Percentiles rank a stretch among this genome's conserved stretches.
These are phyloP conservation scores for Cornus florida DNA, from an alignment of 148 eudicot genomes.

Conservation along the genomic window DNA sequence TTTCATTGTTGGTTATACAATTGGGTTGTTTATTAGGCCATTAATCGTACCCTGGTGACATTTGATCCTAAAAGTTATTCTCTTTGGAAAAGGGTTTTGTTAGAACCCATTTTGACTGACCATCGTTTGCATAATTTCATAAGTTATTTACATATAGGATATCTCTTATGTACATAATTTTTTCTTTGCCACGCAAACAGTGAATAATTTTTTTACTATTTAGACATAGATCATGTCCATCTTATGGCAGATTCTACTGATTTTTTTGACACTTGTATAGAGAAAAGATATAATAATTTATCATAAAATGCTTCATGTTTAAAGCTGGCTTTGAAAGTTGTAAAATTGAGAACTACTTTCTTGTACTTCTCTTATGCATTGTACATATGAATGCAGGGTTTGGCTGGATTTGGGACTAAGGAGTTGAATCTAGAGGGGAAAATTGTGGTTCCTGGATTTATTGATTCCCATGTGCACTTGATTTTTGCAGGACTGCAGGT, in stretches of 20 bases:
- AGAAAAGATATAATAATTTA: background rate
- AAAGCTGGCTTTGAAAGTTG: background rate
- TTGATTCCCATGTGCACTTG: slow-evolving; percentile 94
- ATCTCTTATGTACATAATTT: too few species aligned
- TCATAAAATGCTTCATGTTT: background rate
- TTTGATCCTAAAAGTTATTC: too few species aligned
- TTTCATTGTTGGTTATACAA: too few species aligned
- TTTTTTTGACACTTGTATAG: background rate
- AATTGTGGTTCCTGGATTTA: slow-evolving; percentile 88
- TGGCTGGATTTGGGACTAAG: slow-evolving; percentile 50
- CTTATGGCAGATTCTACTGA: background rate
- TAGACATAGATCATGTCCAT: background rate
- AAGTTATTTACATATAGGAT: too few species aligned
- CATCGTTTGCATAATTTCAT: too few species aligned
- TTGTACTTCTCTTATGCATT: background rate
- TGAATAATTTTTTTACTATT: background rate
- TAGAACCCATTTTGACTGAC: too few species aligned
- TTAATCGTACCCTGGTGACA: too few species aligned
- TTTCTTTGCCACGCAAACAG: too few species aligned
- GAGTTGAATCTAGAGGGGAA: slow-evolving; percentile 66
- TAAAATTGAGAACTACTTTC: background rate
- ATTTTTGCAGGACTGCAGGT: slow-evolving; percentile 92
- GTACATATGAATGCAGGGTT: slow-evolving; percentile 46
- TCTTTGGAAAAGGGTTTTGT: too few species aligned
- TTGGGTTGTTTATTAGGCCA: too few species aligned